Percentiles rank a stretch among this genome's conserved stretches.
Conservation (phyloP, 2,329 filamentous ascomycete species). For the Hawksworthiomyces lignivorus region DNA sequence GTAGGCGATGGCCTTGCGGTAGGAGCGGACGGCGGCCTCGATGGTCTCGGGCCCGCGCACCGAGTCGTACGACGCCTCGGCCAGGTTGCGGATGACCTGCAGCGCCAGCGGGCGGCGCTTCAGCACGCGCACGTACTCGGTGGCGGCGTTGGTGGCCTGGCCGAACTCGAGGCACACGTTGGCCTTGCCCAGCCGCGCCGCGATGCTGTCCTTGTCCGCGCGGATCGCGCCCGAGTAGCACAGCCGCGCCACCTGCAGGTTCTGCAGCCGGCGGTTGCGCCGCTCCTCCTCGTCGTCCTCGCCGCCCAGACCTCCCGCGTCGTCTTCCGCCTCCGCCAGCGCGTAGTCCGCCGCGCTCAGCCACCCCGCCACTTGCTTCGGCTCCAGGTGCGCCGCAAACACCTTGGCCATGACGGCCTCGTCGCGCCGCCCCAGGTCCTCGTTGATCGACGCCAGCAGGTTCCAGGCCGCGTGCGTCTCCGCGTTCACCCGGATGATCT, state of each 20-base stretch:
- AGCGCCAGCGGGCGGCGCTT: constrained; percentile 46
- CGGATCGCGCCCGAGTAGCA: constrained; percentile 54
- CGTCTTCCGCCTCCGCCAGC: constrained; percentile 36
- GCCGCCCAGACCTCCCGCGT: constrained; percentile 32
- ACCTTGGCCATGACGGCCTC: constrained; percentile 53
- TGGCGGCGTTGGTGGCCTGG: constrained; percentile 44
- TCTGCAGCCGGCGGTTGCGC: constrained; percentile 24
- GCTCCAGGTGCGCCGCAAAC: constrained; percentile 54
- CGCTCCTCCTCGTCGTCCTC: constrained; percentile 21
- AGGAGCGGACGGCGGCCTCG: constrained; percentile 38
- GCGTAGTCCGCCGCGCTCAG: constrained; percentile 51
- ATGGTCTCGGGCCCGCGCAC: constrained; percentile 34
- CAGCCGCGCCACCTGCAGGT: constrained; percentile 46
- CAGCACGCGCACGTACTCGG: constrained; percentile 49
- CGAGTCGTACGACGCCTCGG: constrained; percentile 48
- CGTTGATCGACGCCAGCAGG: constrained; percentile 52
- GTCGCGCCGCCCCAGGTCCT: constrained; percentile 49
- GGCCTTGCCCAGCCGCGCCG: constrained; percentile 53
- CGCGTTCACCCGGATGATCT: constrained; percentile 61
- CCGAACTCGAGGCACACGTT: constrained; percentile 49
- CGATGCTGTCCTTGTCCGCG: constrained; percentile 48
- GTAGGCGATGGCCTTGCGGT: constrained; percentile 38
- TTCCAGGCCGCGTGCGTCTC: constrained; percentile 61
- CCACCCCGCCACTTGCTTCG: constrained; percentile 54
- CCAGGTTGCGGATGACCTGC: constrained; percentile 45